Evolutionary conservation across 2,329 filamentous ascomycete species (phyloP).

Genomic region (Trichoderma harzianum): DNA sequence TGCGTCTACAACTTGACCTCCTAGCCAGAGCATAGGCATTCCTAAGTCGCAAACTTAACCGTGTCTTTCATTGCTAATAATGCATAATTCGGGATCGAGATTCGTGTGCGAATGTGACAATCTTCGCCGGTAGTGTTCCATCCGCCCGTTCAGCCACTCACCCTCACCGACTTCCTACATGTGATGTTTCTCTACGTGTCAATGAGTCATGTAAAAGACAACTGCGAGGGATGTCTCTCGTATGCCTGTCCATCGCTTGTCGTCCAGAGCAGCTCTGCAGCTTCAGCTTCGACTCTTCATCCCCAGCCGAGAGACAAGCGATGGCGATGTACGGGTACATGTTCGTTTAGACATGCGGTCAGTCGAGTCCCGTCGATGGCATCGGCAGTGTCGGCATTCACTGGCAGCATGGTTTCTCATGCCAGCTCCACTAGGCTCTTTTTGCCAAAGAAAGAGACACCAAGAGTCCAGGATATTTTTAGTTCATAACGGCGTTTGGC

Average conservation of each 20-base stretch:
- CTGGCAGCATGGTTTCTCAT: not conserved
- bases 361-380: not conserved
- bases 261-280: not conserved
- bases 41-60: not conserved
- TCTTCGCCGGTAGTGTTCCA: not conserved
- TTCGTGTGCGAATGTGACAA: not conserved
- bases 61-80: not conserved
- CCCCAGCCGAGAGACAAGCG: not conserved
- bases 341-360: not conserved
- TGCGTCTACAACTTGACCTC: not conserved
- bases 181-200: not conserved
- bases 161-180: not conserved
- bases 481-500: not conserved
- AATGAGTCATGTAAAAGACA: not conserved
- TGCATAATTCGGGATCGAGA: not conserved
- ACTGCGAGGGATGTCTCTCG: not conserved
- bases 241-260: not conserved
- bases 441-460: not conserved
- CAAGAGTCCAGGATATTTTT: not conserved
- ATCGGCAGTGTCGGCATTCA: not conserved
- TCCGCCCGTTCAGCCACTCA: not conserved
- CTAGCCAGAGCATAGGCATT: not conserved
- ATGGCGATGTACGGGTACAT: not conserved
- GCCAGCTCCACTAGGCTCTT: not conserved
- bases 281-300: not conserved